These are phyloP conservation scores for Stagonosporopsis cucurbitacearum DNA, from an alignment of 2,329 filamentous ascomycete genomes.

Conservation along the genomic window DNA sequence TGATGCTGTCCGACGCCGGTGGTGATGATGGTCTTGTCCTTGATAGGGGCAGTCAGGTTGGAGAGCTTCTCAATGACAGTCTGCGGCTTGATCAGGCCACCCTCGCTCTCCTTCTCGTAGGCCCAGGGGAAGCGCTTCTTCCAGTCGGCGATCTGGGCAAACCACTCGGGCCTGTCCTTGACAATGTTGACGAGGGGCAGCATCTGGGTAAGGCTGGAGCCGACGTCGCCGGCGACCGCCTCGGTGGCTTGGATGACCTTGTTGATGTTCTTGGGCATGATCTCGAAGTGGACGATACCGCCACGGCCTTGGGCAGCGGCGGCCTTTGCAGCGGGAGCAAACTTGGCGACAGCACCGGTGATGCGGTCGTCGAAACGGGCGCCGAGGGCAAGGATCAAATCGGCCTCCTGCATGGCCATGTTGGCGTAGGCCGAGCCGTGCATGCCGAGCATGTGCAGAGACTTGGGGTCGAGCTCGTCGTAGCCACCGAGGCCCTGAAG, in stretches of 20 bases:
- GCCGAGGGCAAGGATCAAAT: conserved; percentile 93
- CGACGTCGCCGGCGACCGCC: conserved; percentile 92
- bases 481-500: conserved; percentile 91
- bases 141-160: conserved; percentile 86
- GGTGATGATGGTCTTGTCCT: conserved; percentile 84
- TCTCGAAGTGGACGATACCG: conserved; percentile 96
- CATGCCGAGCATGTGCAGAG: conserved; percentile 98
- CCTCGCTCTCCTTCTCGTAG: conserved; percentile 78
- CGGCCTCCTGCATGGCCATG: conserved; percentile 96
- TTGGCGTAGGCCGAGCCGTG: conserved; percentile 97
- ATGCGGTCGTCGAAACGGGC: conserved; percentile 97
- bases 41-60: conserved; percentile 78
- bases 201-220: conserved; percentile 75
- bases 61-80: conserved; percentile 89
- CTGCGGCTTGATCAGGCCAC: conserved; percentile 91
- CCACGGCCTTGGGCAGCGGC: conserved; percentile 85
- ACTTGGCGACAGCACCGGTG: conserved; percentile 79
- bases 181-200: conserved; percentile 73
- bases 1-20: conserved; percentile 98
- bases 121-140: conserved; percentile 88
- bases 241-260: conserved; percentile 97
- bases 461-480: conserved; percentile 92
- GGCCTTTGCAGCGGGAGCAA: conserved; percentile 84
- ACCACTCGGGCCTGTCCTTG: conserved; percentile 81
- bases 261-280: conserved; percentile 99